Evolutionary conservation across 768 basidiomycete genomes (phyloP).

Genomic region (Rhizopogon vesiculosus): DNA sequence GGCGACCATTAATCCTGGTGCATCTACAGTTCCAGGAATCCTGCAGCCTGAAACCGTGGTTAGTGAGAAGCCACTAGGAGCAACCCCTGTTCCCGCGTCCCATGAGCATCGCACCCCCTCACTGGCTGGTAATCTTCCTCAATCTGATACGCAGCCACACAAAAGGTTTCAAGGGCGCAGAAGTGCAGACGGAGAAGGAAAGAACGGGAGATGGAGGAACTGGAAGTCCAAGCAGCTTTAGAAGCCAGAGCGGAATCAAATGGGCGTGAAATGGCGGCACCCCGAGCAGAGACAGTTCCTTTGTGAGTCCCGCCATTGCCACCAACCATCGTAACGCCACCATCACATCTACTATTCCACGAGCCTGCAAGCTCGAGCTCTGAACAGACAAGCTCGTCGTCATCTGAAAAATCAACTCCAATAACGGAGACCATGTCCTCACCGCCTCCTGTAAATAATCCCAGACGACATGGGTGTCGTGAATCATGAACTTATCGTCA

Average conservation of each 20-base stretch:
- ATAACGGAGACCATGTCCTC: background rate
- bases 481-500: constrained; percentile 22
- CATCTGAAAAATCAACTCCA: background rate
- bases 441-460: background rate
- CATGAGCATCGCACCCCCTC: background rate
- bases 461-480: constrained; percentile 18
- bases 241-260: background rate
- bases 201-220: background rate
- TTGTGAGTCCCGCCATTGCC: background rate
- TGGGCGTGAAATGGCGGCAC: background rate
- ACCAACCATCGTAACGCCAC: background rate
- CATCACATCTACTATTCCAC: background rate
- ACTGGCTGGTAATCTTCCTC: background rate
- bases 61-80: background rate
- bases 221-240: background rate
- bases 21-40: background rate
- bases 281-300: background rate
- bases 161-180: background rate
- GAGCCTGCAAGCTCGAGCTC: no score
- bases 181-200: background rate
- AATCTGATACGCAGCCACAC: background rate
- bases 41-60: background rate
- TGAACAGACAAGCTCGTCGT: background rate
- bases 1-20: background rate
- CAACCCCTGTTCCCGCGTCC: background rate